These are phyloP conservation scores for Verticillium tricorpus DNA, from an alignment of 2,329 filamentous ascomycete genomes.

Conservation along the genomic window DNA sequence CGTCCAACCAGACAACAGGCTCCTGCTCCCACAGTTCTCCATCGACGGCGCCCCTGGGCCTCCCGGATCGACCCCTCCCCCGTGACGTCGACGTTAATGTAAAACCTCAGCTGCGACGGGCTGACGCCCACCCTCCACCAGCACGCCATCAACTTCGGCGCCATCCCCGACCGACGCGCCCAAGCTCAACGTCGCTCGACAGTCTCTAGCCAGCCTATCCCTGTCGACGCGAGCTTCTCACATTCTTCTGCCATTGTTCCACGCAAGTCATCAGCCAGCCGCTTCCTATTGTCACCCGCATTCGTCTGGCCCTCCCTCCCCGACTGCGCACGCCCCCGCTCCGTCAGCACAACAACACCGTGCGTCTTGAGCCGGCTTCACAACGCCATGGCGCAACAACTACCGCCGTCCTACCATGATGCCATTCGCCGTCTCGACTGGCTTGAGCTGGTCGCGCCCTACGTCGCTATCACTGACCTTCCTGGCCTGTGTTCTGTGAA, in stretches of 20 bases:
- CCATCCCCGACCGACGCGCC: background rate
- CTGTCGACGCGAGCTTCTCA: background rate
- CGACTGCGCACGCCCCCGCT: conserved; percentile 13
- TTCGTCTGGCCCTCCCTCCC: background rate
- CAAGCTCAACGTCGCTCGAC: background rate
- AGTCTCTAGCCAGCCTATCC: background rate
- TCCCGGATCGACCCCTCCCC: too few species aligned
- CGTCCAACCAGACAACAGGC: too few species aligned
- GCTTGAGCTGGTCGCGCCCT: conserved; percentile 42
- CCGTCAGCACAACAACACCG: conserved; percentile 7
- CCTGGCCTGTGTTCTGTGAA: conserved; percentile 44
- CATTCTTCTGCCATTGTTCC: conserved; percentile 1
- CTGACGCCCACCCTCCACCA: background rate
- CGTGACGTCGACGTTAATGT: too few species aligned
- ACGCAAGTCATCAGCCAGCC: background rate
- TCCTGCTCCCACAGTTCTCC: too few species aligned
- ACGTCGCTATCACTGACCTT: conserved; percentile 36
- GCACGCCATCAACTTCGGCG: background rate
- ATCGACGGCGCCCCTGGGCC: too few species aligned
- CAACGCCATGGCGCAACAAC: conserved; percentile 16
- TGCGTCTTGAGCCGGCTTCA: background rate
- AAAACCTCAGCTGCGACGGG: background rate
- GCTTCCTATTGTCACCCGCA: background rate
- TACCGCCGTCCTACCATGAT: conserved; percentile 50
- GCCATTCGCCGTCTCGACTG: conserved; percentile 43